Conservation (phyloP, 805 yeast species). For the Candida caryicola region DNA sequence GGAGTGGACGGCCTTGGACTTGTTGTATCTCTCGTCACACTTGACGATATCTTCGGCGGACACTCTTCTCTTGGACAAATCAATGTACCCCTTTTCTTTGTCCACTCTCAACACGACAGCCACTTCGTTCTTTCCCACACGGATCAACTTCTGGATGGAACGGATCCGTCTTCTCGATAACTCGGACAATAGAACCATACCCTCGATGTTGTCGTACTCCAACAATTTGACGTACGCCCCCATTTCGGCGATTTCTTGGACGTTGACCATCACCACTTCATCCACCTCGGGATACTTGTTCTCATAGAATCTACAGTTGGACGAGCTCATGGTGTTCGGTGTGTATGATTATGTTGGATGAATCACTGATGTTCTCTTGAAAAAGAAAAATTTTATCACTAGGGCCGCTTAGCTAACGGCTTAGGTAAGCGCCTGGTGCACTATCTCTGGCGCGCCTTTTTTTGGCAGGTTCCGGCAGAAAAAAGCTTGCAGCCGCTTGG, state of each 20-base stretch:
- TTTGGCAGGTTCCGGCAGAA: no score
- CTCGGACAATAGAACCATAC: conserved; percentile 95
- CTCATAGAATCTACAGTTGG: conserved; percentile 95
- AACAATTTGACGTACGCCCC: conserved; percentile 96
- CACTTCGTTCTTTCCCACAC: conserved; percentile 98
- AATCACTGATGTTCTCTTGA: conserved; percentile 1
- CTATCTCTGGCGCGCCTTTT: no score
- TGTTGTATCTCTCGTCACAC: conserved; percentile 96
- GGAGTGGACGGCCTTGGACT: conserved; percentile 97
- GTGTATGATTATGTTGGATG: neutral
- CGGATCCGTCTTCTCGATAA: conserved; percentile 98
- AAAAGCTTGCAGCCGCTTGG: no score
- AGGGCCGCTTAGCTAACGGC: conserved; percentile 1
- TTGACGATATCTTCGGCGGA: conserved; percentile 95
- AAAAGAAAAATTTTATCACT: conserved; percentile 4
- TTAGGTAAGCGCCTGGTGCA: neutral
- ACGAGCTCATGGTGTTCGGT: conserved; percentile 59
- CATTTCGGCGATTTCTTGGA: conserved; percentile 98
- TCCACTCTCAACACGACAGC: conserved; percentile 97
- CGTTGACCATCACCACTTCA: conserved; percentile 98
- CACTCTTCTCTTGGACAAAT: conserved; percentile 94
- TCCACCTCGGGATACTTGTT: conserved; percentile 98
- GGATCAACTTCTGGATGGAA: conserved; percentile 93
- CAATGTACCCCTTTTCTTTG: conserved; percentile 97
- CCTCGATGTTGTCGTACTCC: conserved; percentile 97